Base-by-base conservation (phyloP, 1,139 yeast genomes). In the Pichia sp. region DNA sequence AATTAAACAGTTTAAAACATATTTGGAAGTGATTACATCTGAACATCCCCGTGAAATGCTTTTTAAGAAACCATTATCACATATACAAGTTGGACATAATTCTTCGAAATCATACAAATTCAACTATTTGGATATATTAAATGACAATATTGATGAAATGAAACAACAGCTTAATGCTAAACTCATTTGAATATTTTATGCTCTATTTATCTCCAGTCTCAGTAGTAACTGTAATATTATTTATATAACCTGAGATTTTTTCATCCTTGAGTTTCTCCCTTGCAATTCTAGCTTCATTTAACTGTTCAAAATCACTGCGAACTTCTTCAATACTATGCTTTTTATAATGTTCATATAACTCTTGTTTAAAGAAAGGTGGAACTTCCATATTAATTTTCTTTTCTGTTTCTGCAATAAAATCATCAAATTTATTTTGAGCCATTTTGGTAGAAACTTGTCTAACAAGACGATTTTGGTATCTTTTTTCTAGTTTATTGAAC, bases 1-100 rank as follows among this genome's bases (percentile, higher is more conserved):
- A 38, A 47, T 70, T 24, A 68, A 65, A 50, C 74, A 69, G 46
- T 59, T 71, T 32, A 69, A 58, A 49, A 62, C 61, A 30, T 68
- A 68, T 43, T 52, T 66, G 3, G 72, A 68, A 33, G 49, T 68
- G 50, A 64, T 64, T 20, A 64, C 60, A 9, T 48, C 61, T 1
- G 62, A 58, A 38, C 62, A 53, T 31, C 62, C 63, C 9, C 47
- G 59, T 29, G 59, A 58, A 7, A 47, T 47, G 38, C 29, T 59
- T n/a, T 59, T 59, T 37, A 56, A 48, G 39, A 51, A 50, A 49
- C 57, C 46, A 25, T 49, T 46, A 38, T 52, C 48, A 6, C 48
- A 44, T 31, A 35, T 48, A 5, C 37, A 40, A 28, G 33, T 48
- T 5, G 45, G 43, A 1, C 25, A 27, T 11, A 25, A 23, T 13